These are phyloP conservation scores for Fraxinus americana DNA, from an alignment of 257 asterid genomes.

Conservation along the genomic window DNA sequence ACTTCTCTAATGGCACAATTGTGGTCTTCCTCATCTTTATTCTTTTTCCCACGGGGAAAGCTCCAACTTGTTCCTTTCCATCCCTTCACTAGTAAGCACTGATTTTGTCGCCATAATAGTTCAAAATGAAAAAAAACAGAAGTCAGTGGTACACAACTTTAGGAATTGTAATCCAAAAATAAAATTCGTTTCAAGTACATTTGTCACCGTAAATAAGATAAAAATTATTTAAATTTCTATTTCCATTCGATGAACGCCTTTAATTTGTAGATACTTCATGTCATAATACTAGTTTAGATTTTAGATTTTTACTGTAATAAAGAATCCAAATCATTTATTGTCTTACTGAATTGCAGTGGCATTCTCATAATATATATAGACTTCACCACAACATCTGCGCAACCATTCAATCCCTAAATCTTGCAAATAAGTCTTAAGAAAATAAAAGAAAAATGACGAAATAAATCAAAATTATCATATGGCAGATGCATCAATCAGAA, in stretches of 20 bases:
- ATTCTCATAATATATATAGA: neutral
- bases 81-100: conserved; percentile 87
- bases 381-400: neutral
- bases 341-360: neutral
- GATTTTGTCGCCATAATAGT: conserved; percentile 16
- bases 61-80: conserved; percentile 97
- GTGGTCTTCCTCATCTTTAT: conserved; percentile 85
- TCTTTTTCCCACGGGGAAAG: conserved; percentile 92
- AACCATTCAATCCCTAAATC: conserved; percentile 2
- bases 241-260: neutral
- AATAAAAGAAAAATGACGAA: too few relatives aligned
- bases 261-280: neutral
- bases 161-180: neutral
- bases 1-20: conserved; percentile 87
- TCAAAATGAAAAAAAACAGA: conserved; percentile 8
- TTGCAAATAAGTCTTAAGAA: neutral
- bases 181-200: neutral
- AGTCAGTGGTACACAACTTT: neutral
- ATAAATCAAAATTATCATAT: too few relatives aligned
- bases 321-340: neutral
- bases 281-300: neutral
- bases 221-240: neutral
- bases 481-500: too few relatives aligned
- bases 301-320: neutral
- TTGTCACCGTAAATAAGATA: neutral